These are phyloP conservation scores for Sonneratia caseolaris DNA, from an alignment of 345 rosid genomes.

Conservation along the genomic window DNA sequence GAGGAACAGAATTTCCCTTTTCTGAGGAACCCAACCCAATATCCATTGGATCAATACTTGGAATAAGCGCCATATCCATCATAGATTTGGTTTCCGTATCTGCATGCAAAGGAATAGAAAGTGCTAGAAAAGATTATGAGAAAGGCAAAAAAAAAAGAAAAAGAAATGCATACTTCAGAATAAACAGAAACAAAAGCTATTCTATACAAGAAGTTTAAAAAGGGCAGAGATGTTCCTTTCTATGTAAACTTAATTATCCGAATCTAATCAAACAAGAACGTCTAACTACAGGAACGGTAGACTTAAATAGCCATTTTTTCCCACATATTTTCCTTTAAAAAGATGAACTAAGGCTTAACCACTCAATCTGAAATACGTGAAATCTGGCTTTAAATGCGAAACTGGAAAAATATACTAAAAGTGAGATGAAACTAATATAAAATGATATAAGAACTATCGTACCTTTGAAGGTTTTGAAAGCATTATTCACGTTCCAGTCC, in stretches of 20 bases:
- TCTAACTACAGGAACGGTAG: not conserved
- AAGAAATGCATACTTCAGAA: not conserved
- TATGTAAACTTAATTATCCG: not conserved
- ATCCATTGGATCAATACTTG: conserved; percentile 48
- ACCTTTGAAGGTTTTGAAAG: conserved; percentile 82
- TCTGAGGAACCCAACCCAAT: conserved; percentile 70
- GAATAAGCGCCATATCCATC: conserved; percentile 64
- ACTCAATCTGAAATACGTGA: not conserved
- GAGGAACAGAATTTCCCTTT: conserved; percentile 34
- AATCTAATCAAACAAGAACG: not conserved
- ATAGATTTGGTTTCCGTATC: conserved; percentile 71
- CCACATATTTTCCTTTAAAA: not conserved
- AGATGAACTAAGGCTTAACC: not conserved
- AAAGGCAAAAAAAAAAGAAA: not conserved
- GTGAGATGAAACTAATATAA: not conserved
- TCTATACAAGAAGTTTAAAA: not conserved
- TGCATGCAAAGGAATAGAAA: conserved; percentile 13
- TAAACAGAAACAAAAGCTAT: not conserved
- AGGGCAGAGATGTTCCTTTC: not conserved
- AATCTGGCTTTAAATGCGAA: not conserved
- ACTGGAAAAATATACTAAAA: not conserved
- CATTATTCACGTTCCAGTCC: conserved; percentile 80
- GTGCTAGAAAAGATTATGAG: not conserved
- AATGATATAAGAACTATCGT: not conserved
- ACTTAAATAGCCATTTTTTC: not conserved